Percentiles rank a stretch among this genome's conserved stretches.
phyloP scores from a whole-genome alignment of 371 early-diverging fungal species.

The Mucor plumbeus region DNA sequence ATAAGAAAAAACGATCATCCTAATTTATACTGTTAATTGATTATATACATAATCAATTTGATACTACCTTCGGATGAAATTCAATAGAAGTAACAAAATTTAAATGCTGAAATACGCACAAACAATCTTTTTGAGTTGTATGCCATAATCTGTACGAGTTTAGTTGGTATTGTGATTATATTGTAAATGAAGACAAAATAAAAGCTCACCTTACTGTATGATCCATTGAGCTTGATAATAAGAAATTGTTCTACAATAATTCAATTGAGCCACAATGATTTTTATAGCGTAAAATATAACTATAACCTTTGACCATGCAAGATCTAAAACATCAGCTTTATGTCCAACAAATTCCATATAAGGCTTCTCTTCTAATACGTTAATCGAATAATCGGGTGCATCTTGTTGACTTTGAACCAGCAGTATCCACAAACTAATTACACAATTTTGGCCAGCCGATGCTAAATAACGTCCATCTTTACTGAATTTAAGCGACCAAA shows the following conservation, averaged over 20 bases:
- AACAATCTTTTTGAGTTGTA: constrained; percentile 66
- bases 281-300: background rate
- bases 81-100: constrained; percentile 80
- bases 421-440: constrained; percentile 70
- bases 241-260: constrained; percentile 64
- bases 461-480: constrained; percentile 80
- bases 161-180: background rate
- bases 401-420: background rate
- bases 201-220: constrained; percentile 66
- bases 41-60: background rate
- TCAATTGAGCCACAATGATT: background rate
- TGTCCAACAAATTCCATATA: constrained; percentile 75
- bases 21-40: background rate
- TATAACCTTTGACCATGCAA: constrained; percentile 80
- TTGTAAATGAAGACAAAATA: background rate
- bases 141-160: constrained; percentile 76
- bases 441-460: constrained; percentile 76
- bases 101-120: constrained; percentile 79
- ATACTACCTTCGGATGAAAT: constrained; percentile 75
- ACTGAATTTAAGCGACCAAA: constrained; percentile 72
- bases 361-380: constrained; percentile 68
- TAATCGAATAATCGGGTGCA: constrained; percentile 13
- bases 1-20: constrained; percentile 83
- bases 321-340: constrained; percentile 70
- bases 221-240: constrained; percentile 86